phyloP scores from a whole-genome alignment of 2,329 filamentous ascomycete species.

The Phaeosphaeriaceae sp. region DNA sequence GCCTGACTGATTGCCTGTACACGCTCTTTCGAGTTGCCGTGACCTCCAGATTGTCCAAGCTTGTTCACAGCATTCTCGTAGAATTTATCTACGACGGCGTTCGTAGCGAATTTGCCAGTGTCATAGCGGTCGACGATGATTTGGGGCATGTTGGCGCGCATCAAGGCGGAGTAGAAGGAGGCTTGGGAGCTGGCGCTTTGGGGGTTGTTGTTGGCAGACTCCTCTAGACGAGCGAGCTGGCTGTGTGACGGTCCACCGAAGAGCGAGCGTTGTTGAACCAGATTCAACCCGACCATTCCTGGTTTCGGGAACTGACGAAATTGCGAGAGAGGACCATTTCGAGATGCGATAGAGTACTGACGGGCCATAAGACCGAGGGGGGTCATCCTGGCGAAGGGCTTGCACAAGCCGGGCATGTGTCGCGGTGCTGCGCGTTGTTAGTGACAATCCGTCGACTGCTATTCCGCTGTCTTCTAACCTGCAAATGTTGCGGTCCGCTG shows the following conservation, averaged over 20 bases:
- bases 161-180: constrained; percentile 88
- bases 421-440: constrained; percentile 35
- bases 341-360: constrained; percentile 51
- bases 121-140: constrained; percentile 92
- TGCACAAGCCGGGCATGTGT: constrained; percentile 41
- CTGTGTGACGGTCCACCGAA: constrained; percentile 59
- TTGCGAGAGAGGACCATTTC: constrained; percentile 41
- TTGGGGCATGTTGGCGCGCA: constrained; percentile 91
- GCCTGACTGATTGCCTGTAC: constrained; percentile 83
- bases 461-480: neutral
- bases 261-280: constrained; percentile 53
- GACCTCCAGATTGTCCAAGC: constrained; percentile 57
- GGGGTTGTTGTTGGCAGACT: constrained; percentile 91
- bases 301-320: constrained; percentile 38
- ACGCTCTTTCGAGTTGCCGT: constrained; percentile 64
- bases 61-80: constrained; percentile 78
- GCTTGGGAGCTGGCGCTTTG: constrained; percentile 87
- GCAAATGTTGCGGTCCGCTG: constrained; percentile 15
- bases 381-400: constrained; percentile 40
- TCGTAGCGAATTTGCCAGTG: constrained; percentile 83
- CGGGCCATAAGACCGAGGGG: constrained; percentile 35
- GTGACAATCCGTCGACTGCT: neutral
- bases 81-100: constrained; percentile 75
- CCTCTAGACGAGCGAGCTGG: constrained; percentile 83
- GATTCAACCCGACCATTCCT: constrained; percentile 46